A percentile compares a stretch with the other conserved stretches of the same genome.
phyloP scores from a whole-genome alignment of 2,329 filamentous ascomycete species.

The Diaporthe australafricana region DNA sequence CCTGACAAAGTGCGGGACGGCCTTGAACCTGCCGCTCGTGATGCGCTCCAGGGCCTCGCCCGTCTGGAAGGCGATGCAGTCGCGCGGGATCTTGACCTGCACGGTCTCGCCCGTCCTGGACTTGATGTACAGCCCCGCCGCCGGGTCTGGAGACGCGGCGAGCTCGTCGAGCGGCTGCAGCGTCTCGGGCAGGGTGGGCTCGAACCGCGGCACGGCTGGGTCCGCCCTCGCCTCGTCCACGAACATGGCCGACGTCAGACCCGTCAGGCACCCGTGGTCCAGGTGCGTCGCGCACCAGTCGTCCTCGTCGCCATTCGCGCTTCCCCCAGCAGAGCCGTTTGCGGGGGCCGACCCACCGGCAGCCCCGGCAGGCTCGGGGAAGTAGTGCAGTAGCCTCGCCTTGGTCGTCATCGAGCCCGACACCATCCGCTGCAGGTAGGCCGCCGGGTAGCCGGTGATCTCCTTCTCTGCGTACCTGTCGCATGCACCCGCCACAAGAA shows the following conservation, averaged over 20 bases:
- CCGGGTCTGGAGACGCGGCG: slow-evolving; percentile 80
- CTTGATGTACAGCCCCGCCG: slow-evolving; percentile 92
- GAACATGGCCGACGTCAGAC: slow-evolving; percentile 95
- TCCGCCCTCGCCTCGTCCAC: slow-evolving; percentile 75
- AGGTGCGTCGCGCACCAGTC: slow-evolving; percentile 95
- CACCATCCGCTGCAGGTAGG: slow-evolving; percentile 90
- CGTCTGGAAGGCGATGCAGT: slow-evolving; percentile 96
- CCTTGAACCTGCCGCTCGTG: slow-evolving; percentile 89
- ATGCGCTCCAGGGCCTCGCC: slow-evolving; percentile 93
- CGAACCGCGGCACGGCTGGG: slow-evolving; percentile 46
- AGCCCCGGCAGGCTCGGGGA: slow-evolving; percentile 66
- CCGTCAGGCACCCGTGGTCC: slow-evolving; percentile 94
- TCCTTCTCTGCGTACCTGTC: slow-evolving; percentile 86
- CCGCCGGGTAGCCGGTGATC: slow-evolving; percentile 79
- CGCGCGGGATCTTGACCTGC: slow-evolving; percentile 92
- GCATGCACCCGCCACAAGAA: slow-evolving; percentile 89
- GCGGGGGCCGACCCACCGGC: slow-evolving; percentile 43
- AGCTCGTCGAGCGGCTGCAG: slow-evolving; percentile 76
- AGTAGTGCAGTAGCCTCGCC: slow-evolving; percentile 93
- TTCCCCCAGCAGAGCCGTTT: slow-evolving; percentile 43
- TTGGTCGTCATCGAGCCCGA: slow-evolving; percentile 89
- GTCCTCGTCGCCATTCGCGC: slow-evolving; percentile 68
- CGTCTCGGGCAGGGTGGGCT: slow-evolving; percentile 48
- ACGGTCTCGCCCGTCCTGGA: slow-evolving; percentile 83
- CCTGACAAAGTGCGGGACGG: slow-evolving; percentile 94